These are phyloP conservation scores for Ballota nigra DNA, from an alignment of 257 asterid species.

Conservation along the genomic window DNA sequence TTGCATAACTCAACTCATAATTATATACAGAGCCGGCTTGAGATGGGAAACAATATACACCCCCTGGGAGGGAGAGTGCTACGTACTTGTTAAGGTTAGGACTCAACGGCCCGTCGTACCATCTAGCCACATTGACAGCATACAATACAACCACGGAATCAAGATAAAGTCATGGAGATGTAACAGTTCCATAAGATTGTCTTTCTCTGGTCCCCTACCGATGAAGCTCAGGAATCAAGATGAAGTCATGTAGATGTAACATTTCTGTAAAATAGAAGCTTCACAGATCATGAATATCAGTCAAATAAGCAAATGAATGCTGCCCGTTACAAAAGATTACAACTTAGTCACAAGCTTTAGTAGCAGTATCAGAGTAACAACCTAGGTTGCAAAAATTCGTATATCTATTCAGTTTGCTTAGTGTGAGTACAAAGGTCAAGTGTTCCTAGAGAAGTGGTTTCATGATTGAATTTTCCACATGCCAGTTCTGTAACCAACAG, in stretches of 20 bases:
- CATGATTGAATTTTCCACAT: constrained; percentile 71
- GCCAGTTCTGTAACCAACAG: constrained; percentile 85
- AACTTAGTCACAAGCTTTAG: constrained; percentile 2
- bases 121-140: too few relatives aligned
- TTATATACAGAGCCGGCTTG: too few relatives aligned
- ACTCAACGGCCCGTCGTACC: background rate
- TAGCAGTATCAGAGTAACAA: background rate
- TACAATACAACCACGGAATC: background rate
- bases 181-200: too few relatives aligned
- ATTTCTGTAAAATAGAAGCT: background rate
- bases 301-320: background rate
- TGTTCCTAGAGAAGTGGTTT: constrained; percentile 13
- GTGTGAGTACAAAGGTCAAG: constrained; percentile 14
- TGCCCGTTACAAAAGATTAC: constrained; percentile 19
- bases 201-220: background rate
- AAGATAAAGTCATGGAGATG: too few relatives aligned
- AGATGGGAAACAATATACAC: too few relatives aligned
- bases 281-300: constrained; percentile 4
- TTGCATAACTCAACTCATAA: too few relatives aligned
- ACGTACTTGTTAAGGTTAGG: background rate
- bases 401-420: background rate
- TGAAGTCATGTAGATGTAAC: background rate
- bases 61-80: too few relatives aligned
- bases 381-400: constrained; percentile 11
- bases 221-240: constrained; percentile 10